Percentiles rank a stretch among this genome's conserved stretches.
phyloP scores from a whole-genome alignment of 108 stramenopile genomes.

The Bacterosira constricta region DNA sequence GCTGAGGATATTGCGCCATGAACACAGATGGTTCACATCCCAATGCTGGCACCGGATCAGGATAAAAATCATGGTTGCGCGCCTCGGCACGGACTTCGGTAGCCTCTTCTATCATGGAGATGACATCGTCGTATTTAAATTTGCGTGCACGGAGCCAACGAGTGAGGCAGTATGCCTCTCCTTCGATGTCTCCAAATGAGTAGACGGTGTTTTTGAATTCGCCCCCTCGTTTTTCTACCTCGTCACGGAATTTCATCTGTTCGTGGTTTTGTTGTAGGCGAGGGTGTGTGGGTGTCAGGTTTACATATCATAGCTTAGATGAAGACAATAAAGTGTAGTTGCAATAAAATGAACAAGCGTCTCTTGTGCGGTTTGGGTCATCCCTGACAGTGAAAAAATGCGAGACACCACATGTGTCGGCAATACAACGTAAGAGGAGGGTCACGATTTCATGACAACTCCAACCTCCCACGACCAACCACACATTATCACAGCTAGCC shows the following conservation, averaged over 20 bases:
- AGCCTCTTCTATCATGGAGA: constrained; percentile 85
- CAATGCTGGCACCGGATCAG: constrained; percentile 67
- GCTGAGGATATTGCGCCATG: constrained; percentile 81
- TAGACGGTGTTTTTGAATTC: constrained; percentile 54
- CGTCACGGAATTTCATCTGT: constrained; percentile 55
- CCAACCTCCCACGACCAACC: no score
- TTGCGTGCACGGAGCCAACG: constrained; percentile 47
- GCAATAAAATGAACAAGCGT: no score
- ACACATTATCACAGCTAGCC: no score
- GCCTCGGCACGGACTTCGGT: constrained; percentile 65
- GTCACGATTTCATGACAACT: no score
- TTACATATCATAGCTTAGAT: no score
- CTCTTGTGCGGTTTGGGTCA: no score
- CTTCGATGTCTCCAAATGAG: constrained; percentile 48
- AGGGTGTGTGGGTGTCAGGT: background rate
- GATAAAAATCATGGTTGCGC: constrained; percentile 68
- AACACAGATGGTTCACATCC: constrained; percentile 71
- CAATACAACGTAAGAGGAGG: no score
- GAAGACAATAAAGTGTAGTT: background rate
- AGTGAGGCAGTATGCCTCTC: constrained; percentile 50
- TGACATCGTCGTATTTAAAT: constrained; percentile 67
- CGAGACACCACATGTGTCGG: no score
- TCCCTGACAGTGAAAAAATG: no score
- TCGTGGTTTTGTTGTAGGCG: background rate
- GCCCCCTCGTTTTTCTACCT: constrained; percentile 51